Base-by-base conservation (phyloP, 768 basidiomycete species). In the Sistotremastrum niveocremeum region DNA sequence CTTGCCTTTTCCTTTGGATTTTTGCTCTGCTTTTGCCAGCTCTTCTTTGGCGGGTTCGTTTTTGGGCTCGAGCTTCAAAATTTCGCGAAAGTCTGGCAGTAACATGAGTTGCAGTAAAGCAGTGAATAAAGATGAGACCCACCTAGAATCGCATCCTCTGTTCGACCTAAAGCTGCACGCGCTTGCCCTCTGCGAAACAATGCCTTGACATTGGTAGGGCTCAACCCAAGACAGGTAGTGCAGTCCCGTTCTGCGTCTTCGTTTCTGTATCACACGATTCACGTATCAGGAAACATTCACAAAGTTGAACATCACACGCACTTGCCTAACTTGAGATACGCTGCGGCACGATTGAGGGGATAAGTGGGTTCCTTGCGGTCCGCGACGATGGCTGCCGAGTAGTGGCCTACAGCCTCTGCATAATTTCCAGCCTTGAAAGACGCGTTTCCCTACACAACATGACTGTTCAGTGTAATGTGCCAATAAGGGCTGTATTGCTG, bases 321-420 rank as follows among this genome's bases (percentile, higher is more conserved):
- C 90, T 94, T 95, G 75, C 79, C 81, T 66, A 94, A 74, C 71
- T 90, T 93, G 50, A 97, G 73, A 67, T 93, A 93, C 30, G 89
- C 87, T 34, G 87, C 84, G 3, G 89, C 86, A 39, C 93, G 77
- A 58, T 97, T 97, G 34, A 93, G 69, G 34, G 82, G 79, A 51
- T 81, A 84, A 0, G 86, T 83, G n/a, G 74, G 67, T 55, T 94
- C 86, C 0, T 59, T 66, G 7, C 65, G 59, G 61, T 93, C 81
- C 2, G 79, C 73, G 12, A 87, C 60, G 39, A 84, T 77, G 3
- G 93, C 91, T 1, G 76, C 65, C 33, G 85, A 83, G 63, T 95
- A 97, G 58, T 88, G 81, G 0, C 88, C 89, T 43, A 97, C 73
- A 0, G 90, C 87, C 31, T 70, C 67, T 1, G 79, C 74, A 60